A percentile compares a stretch with the other conserved stretches of the same genome.
These are phyloP conservation scores for Solanum piurae DNA, from an alignment of 257 asterid species.

Conservation along the genomic window DNA sequence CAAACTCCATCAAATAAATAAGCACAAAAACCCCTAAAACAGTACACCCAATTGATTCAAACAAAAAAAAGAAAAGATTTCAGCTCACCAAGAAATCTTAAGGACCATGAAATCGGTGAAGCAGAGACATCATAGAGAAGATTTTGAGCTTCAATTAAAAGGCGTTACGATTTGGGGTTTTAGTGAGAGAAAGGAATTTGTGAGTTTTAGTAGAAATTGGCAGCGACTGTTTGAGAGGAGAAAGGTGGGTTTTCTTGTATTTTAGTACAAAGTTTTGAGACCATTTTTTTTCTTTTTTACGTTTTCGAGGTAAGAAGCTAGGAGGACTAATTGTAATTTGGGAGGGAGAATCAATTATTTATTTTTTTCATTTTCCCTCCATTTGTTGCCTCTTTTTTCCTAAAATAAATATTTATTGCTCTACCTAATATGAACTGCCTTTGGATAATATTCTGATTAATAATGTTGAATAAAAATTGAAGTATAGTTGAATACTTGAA, in stretches of 20 bases:
- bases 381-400: neutral
- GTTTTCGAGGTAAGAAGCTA: neutral
- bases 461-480: neutral
- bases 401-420: neutral
- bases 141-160: neutral
- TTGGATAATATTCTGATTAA: neutral
- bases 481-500: neutral
- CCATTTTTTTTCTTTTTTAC: neutral
- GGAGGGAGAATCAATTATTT: neutral
- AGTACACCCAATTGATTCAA: neutral
- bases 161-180: slow-evolving; percentile 9
- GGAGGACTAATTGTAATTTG: neutral
- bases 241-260: neutral
- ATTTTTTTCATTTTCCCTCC: neutral
- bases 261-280: neutral
- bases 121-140: neutral
- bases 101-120: neutral
- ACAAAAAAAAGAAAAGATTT: neutral
- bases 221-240: neutral
- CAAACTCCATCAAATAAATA: neutral
- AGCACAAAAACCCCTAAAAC: neutral
- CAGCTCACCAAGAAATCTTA: neutral
- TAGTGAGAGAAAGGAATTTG: slow-evolving; percentile 3
- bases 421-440: neutral
- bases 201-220: neutral